Conservation (phyloP, 2,329 filamentous ascomycete species). For the Raffaelea arxii region DNA sequence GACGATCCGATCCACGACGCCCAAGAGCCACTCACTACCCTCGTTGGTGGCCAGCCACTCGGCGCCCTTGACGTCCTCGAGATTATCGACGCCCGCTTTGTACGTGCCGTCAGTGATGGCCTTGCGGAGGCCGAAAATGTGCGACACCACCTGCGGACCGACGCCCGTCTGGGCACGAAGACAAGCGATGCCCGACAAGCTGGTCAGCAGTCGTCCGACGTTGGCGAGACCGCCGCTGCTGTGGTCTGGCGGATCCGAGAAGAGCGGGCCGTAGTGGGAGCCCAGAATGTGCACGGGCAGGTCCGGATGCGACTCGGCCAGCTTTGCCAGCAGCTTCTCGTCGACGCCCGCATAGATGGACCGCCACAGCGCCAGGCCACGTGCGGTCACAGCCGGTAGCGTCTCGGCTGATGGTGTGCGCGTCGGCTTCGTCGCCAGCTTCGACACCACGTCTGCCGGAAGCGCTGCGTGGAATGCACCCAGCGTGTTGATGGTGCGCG, state of each 20-base stretch:
- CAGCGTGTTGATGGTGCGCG: slow-evolving; percentile 27
- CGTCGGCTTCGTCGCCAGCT: slow-evolving; percentile 47
- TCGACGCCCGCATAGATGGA: slow-evolving; percentile 69
- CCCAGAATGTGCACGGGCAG: slow-evolving; percentile 71
- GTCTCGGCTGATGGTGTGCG: slow-evolving; percentile 42
- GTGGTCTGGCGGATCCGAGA: slow-evolving; percentile 53
- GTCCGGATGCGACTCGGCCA: slow-evolving; percentile 70
- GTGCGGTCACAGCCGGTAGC: slow-evolving; percentile 40
- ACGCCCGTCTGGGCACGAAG: slow-evolving; percentile 73
- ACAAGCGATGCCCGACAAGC: slow-evolving; percentile 63
- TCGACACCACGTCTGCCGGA: slow-evolving; percentile 40
- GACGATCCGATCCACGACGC: slow-evolving; percentile 52
- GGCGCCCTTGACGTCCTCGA: slow-evolving; percentile 36
- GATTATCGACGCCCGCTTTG: slow-evolving; percentile 20
- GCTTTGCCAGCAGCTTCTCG: slow-evolving; percentile 58
- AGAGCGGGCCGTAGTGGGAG: slow-evolving; percentile 62
- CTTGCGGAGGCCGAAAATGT: slow-evolving; percentile 73
- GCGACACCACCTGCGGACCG: slow-evolving; percentile 70
- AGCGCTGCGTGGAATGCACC: slow-evolving; percentile 42
- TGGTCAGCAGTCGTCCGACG: slow-evolving; percentile 63
- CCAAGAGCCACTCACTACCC: slow-evolving; percentile 54
- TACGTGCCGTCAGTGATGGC: slow-evolving; percentile 58
- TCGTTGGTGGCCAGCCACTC: slow-evolving; percentile 56
- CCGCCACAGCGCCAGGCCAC: slow-evolving; percentile 62
- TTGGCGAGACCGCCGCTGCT: slow-evolving; percentile 34